Base-by-base conservation (phyloP, 2,329 filamentous ascomycete genomes). In the Verticillium longisporum region DNA sequence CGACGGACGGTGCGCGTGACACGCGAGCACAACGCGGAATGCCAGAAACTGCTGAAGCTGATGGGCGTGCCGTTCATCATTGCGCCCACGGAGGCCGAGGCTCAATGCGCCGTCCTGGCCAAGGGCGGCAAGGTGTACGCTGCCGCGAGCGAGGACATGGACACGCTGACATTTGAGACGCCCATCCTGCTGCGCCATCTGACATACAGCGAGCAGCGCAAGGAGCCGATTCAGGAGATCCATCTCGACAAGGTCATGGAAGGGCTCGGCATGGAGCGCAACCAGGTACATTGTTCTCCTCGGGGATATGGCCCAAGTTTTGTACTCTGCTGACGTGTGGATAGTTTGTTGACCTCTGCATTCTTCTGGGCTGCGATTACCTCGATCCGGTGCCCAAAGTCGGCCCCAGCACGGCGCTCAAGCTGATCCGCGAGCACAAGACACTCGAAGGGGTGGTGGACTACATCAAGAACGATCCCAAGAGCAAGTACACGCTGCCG, bases 101-200 rank as follows among this genome's bases (percentile, higher is more conserved):
- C 95, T 1, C 95, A 99, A 74, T 99, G 95, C 73, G 95, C 95
- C 3, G 89, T 88, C 50, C 81, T 99, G 64, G 95, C 95, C 1
- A 83, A 89, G 63, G 93, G 91, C 5, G 94, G 92, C 41, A 98
- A 98, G 77, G 95, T 99, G 58, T 99, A 96, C 73, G 95, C 93
- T 3, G 95, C 95, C 21, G 95, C 95, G 2, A 96, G 91, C 66
- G 95, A 99, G 77, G 95, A 99, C 77, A 99, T 99, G 95, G 95
- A 99, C 72, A 99, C 95, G 0, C 80, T 99, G 60, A 98, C 94
- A 70, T 99, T 99, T 75, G 88, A 97, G 70, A 84, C 93, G 58
- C 95, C 95, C 0, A 93, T 99, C 62, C 79, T 99, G 56, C 79
- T 99, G 65, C 85, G 95, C 57, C 93, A 99, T 76, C 83, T 99